Evolutionary conservation across 306 rosid species (phyloP).

Genomic region (Cicer pinnatifidum): DNA sequence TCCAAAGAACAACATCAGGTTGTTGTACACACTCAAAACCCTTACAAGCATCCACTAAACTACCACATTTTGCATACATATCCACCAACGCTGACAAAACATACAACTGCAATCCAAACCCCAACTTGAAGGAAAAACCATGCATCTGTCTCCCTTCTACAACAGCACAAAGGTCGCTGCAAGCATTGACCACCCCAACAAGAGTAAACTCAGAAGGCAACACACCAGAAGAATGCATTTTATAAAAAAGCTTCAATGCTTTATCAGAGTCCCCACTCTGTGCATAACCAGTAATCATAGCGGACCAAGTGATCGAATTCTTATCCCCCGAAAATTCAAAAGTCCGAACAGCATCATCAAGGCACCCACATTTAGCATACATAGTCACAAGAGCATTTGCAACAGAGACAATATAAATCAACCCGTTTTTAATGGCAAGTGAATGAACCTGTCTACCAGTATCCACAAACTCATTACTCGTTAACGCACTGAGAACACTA

Average conservation of each 20-base stretch:
- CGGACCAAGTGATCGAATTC: slow-evolving; percentile 89
- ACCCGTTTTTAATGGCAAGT: slow-evolving; percentile 64
- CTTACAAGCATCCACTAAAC: slow-evolving; percentile 63
- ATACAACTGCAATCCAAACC: slow-evolving; percentile 68
- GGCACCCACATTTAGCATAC: slow-evolving; percentile 79
- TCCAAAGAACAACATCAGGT: slow-evolving; percentile 86
- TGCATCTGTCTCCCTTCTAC: slow-evolving; percentile 78
- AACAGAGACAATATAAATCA: slow-evolving; percentile 62
- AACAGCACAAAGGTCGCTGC: slow-evolving; percentile 66
- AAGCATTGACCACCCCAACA: slow-evolving; percentile 80
- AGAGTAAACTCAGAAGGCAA: slow-evolving; percentile 72
- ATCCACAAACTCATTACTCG: slow-evolving; percentile 42
- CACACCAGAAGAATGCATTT: slow-evolving; percentile 65
- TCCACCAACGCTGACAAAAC: slow-evolving; percentile 83
- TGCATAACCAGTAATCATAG: slow-evolving; percentile 79
- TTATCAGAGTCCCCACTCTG: slow-evolving; percentile 71
- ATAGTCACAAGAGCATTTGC: slow-evolving; percentile 80
- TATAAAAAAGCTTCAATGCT: slow-evolving; percentile 64
- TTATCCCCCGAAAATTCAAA: slow-evolving; percentile 61
- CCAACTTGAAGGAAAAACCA: slow-evolving; percentile 70
- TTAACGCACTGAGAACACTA: slow-evolving; percentile 68
- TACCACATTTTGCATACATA: slow-evolving; percentile 84
- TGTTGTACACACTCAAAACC: slow-evolving; percentile 69
- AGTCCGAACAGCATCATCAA: slow-evolving; percentile 71
- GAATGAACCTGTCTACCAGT: slow-evolving; percentile 77